Evolutionary conservation across 2,329 filamentous ascomycete genomes (phyloP), one percentile per base, ranked within the genome.

Genomic region (Eutypella sp.): DNA sequence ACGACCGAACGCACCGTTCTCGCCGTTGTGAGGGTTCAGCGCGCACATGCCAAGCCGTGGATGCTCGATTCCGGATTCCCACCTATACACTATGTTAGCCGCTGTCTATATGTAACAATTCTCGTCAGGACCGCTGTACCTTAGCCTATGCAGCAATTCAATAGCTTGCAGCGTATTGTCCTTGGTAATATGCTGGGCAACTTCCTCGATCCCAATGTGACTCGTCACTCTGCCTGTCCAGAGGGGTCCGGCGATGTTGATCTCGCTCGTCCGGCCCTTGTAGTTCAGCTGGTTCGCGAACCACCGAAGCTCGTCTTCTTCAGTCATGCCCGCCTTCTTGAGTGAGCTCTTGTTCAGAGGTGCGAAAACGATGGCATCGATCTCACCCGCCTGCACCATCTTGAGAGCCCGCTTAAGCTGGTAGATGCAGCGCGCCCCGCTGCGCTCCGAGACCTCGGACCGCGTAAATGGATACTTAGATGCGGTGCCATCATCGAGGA

Each of bases 241-340:
- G 1, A 65, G 48, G 1, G 49, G 40, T 10, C 53, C 55, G 9
- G 54, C 52, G 33, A 64, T 62, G 45, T 64, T 64, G 47, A 66
- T 61, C 45, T 66, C 62, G 43, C 62, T 64, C 1, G 61, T 65
- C 4, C 49, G 54, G 5, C 60, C 62, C 2, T 49, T 44, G 45
- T 54, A 58, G n/a, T 57, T 42, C 11, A 66, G 50, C 34, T 64
- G 55, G 24, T 59, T 65, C 2, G 62, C 61, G 42, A 66, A 65
- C 62, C 62, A 66, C 11, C 62, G 53, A 37, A 66, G 51, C 48
- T 66, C 61, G 36, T 65, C 62, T 39, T 64, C 62, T 45, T 65
- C 62, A n/a, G 49, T 49, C 61, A 65, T 65, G 8, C 62, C 63
- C 1, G 61, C 62, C n/a, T 55, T 42, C 42, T 65, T 58, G 24